Conservation (phyloP, 345 rosid species). For the Triadica sebifera region DNA sequence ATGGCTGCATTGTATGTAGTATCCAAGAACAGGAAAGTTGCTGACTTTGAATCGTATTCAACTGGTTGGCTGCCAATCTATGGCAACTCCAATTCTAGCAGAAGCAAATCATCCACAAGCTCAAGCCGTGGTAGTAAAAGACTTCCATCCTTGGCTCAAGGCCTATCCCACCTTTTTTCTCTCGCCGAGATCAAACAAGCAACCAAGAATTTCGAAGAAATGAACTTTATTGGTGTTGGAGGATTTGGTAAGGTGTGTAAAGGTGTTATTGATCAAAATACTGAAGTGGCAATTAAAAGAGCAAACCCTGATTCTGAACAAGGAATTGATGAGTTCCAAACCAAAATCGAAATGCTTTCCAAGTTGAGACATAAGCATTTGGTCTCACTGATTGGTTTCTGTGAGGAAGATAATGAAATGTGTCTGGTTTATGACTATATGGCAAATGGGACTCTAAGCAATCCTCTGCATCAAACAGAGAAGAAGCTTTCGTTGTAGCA, state of each 20-base stretch:
- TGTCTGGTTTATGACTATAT: conserved; percentile 81
- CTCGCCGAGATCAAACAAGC: conserved; percentile 56
- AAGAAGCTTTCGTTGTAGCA: conserved; percentile 63
- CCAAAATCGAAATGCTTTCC: conserved; percentile 82
- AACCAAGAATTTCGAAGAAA: conserved; percentile 63
- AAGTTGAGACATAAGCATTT: conserved; percentile 83
- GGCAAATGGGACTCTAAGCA: conserved; percentile 77
- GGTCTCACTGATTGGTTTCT: conserved; percentile 81
- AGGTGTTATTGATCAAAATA: conserved; percentile 54
- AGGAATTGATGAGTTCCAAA: conserved; percentile 75
- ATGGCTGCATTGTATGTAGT: conserved; percentile 49
- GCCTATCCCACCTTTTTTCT: conserved; percentile 70
- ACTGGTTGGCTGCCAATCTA: conserved; percentile 69
- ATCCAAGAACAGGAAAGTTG: conserved; percentile 33
- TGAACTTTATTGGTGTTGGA: conserved; percentile 73
- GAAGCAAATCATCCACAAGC: conserved; percentile 49
- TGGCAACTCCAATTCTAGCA: conserved; percentile 49
- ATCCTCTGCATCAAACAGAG: conserved; percentile 61
- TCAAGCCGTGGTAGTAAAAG: no score
- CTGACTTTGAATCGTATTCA: conserved; percentile 41
- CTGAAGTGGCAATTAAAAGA: conserved; percentile 67
- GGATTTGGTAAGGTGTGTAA: conserved; percentile 91
- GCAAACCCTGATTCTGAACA: conserved; percentile 80
- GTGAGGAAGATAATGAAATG: conserved; percentile 83
- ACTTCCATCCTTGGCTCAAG: conserved; percentile 54